These are phyloP conservation scores for Dalechampia spathulata DNA, from an alignment of 441 rosid genomes.

Conservation along the genomic window DNA sequence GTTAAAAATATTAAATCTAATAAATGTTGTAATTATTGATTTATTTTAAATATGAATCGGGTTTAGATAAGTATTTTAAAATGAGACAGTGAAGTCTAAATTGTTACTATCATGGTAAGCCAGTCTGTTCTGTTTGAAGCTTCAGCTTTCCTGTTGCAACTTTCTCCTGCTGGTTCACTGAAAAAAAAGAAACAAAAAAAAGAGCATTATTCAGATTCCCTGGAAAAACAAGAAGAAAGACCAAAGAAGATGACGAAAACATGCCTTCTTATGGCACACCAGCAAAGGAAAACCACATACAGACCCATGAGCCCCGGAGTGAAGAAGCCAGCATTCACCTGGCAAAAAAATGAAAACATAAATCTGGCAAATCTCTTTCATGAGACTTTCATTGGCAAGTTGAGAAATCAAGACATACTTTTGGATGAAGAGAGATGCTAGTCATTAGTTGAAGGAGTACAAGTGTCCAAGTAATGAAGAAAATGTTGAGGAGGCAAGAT, in stretches of 20 bases:
- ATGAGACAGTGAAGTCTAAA: not conserved
- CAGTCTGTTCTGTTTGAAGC: slow-evolving; percentile 82
- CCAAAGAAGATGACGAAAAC: not conserved
- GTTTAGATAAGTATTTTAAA: too few relatives aligned
- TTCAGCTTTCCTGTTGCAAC: slow-evolving; percentile 78
- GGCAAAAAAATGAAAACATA: too few relatives aligned
- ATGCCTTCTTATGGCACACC: slow-evolving; percentile 97
- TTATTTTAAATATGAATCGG: too few relatives aligned
- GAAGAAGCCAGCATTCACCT: slow-evolving; percentile 77
- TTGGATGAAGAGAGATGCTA: slow-evolving; percentile 80
- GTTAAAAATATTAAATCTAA: too few relatives aligned
- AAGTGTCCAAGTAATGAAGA: slow-evolving; percentile 89
- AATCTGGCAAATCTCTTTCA: too few relatives aligned
- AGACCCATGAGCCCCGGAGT: slow-evolving; percentile 98
- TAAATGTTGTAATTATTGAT: too few relatives aligned
- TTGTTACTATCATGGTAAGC: slow-evolving; percentile 89
- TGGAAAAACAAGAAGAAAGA: too few relatives aligned
- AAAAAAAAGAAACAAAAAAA: slow-evolving; percentile 10
- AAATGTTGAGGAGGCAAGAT: slow-evolving; percentile 85
- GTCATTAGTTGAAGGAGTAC: slow-evolving; percentile 95
- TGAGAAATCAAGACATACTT: slow-evolving; percentile 29
- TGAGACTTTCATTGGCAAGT: not conserved
- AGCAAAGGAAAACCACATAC: slow-evolving; percentile 80
- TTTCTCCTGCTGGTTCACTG: slow-evolving; percentile 95
- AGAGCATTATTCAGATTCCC: not conserved